Evolutionary conservation across 345 rosid genomes (phyloP).

Genomic region (Cardamine resedifolia): DNA sequence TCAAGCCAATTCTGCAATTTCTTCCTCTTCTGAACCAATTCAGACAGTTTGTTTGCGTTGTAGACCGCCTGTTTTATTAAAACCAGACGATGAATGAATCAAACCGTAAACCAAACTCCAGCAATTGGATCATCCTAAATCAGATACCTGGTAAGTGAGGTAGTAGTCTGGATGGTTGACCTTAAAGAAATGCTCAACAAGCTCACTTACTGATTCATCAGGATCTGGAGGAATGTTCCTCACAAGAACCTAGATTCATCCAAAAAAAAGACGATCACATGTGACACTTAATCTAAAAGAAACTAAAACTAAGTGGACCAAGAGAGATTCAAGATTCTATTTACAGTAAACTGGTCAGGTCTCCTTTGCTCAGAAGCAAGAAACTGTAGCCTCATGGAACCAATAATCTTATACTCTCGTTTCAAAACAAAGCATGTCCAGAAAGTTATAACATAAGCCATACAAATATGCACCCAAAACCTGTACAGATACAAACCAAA

Average conservation of each 20-base stretch:
- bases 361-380: constrained; percentile 76
- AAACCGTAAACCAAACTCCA: background rate
- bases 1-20: constrained; percentile 81
- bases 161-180: constrained; percentile 89
- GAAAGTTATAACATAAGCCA: constrained; percentile 86
- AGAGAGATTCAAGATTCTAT: background rate
- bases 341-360: constrained; percentile 87
- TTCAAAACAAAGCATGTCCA: constrained; percentile 89
- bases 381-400: constrained; percentile 82
- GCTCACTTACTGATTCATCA: constrained; percentile 81
- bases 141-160: constrained; percentile 76
- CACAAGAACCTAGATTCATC: constrained; percentile 63
- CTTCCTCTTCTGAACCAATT: constrained; percentile 62
- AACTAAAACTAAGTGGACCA: background rate
- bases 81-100: constrained; percentile 9
- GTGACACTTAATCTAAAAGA: background rate
- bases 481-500: constrained; percentile 37
- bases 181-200: constrained; percentile 82
- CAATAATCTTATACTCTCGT: constrained; percentile 72
- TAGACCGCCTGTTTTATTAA: constrained; percentile 61
- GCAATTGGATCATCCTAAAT: background rate
- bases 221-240: constrained; percentile 91
- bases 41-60: constrained; percentile 67
- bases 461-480: constrained; percentile 87
- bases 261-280: background rate